These are phyloP conservation scores for Hypholoma sublateritium DNA, from an alignment of 768 basidiomycete genomes.

Conservation along the genomic window DNA sequence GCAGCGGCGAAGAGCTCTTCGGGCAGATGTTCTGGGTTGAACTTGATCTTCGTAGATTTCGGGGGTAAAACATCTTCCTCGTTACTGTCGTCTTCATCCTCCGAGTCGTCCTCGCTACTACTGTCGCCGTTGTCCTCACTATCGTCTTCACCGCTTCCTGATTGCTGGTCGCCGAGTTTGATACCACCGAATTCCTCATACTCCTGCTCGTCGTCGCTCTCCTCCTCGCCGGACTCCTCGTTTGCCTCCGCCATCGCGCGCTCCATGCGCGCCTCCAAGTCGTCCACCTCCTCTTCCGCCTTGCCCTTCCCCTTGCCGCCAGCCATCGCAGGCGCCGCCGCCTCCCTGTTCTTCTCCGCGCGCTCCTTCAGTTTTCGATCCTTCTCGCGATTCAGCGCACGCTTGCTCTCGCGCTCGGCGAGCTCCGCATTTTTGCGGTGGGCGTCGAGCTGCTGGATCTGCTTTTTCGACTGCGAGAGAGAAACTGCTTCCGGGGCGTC, in stretches of 20 bases:
- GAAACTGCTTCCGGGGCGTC: slow-evolving; percentile 53
- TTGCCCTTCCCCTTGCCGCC: slow-evolving; percentile 7
- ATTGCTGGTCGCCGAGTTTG: slow-evolving; percentile 15
- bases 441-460: slow-evolving; percentile 34
- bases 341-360: slow-evolving; percentile 29
- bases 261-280: slow-evolving; percentile 34
- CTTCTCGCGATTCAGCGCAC: slow-evolving; percentile 43
- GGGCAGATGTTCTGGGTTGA: slow-evolving; percentile 53
- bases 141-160: slow-evolving; percentile 24
- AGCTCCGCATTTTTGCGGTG: slow-evolving; percentile 35
- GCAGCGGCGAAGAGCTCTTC: slow-evolving; percentile 65
- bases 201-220: slow-evolving; percentile 15
- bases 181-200: slow-evolving; percentile 12
- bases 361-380: slow-evolving; percentile 53
- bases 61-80: slow-evolving; percentile 18
- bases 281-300: slow-evolving; percentile 14
- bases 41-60: slow-evolving; percentile 15
- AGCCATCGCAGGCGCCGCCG: neutral
- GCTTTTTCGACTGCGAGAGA: slow-evolving; percentile 44
- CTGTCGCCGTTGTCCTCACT: slow-evolving; percentile 25
- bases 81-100: slow-evolving; percentile 25
- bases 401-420: slow-evolving; percentile 39
- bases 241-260: slow-evolving; percentile 42
- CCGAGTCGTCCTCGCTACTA: slow-evolving; percentile 21
- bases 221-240: slow-evolving; percentile 21